Base-by-base conservation (phyloP, 345 rosid species). In the Turnera subulata region DNA sequence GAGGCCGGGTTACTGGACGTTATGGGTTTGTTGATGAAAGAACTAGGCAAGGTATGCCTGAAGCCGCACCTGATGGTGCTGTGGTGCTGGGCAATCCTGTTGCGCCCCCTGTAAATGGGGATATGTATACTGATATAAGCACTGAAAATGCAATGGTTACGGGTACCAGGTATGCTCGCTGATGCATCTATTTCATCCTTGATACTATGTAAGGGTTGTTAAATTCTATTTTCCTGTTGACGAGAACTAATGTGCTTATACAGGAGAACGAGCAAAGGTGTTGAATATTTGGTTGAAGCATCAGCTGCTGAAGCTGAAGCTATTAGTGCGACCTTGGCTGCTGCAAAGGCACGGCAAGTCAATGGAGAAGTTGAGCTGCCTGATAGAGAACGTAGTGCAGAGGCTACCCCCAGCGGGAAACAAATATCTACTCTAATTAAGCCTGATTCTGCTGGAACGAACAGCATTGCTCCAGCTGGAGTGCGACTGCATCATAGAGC, bases 261-360 rank as follows among this genome's bases (percentile, higher is more conserved):
- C 81, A 93, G 99, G 83, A 88, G 99, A 76, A 69, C 73, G 54
- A 84, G 67, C 75, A 93, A 89, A 79, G 97, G 94, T 24, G 97
- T 93, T 44, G 97, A 93, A 69, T 90, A 84, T 75, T 80, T 93
- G 61, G 99, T 93, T 68, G 89, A 93, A 74, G 96, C 97, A 64
- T 84, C 99, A 24, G 99, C 99, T 29, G 99, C 88, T 13, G 99
- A 93, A 82, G 99, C 99, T 43, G 97, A 90, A 75, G 99, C 99
- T 60, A 93, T 93, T 58, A 81, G 80, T 80, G 97, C 97, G 54
- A 82, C 99, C n/a, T 70, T 89, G 67, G 95, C 95, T 67, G 99
- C 99, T 67, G 97, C 89, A 1, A 93, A 93, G 82, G 99, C 99
- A 46, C 86, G 97, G 6, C 96, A 87, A 69, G 81, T 72, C 67